A percentile compares a stretch with the other conserved stretches of the same genome.
These are phyloP conservation scores for Penicillium herquei DNA, from an alignment of 495 filamentous ascomycete species.

Conservation along the genomic window DNA sequence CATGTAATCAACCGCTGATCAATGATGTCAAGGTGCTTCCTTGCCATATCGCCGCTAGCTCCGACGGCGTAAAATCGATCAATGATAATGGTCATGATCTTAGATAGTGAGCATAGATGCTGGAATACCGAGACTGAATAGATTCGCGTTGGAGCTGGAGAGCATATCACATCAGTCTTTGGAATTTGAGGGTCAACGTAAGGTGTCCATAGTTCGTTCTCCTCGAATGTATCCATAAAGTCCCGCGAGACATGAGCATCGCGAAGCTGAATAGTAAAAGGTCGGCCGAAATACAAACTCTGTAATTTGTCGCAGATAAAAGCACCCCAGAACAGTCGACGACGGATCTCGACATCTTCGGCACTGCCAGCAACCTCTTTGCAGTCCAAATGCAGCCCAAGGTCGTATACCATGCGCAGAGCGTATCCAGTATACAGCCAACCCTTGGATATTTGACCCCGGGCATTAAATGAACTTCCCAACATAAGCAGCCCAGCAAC, in stretches of 20 bases:
- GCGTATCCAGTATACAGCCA: conserved; percentile 39
- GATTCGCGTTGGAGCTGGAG: background rate
- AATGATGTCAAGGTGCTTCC: background rate
- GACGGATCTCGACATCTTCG: conserved; percentile 34
- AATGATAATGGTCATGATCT: conserved; percentile 25
- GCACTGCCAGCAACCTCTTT: conserved; percentile 7
- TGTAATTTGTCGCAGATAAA: conserved; percentile 39
- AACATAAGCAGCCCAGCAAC: conserved; percentile 24
- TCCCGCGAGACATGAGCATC: conserved; percentile 24
- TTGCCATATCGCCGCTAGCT: conserved; percentile 4
- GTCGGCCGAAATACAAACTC: conserved; percentile 33
- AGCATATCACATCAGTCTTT: background rate
- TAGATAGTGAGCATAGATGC: conserved; percentile 19
- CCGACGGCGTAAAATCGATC: conserved; percentile 22
- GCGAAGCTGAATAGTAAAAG: conserved; percentile 12
- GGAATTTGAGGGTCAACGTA: conserved; percentile 4
- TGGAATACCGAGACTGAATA: conserved; percentile 24
- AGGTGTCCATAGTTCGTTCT: conserved; percentile 26
- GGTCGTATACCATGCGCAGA: conserved; percentile 35
- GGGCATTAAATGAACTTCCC: conserved; percentile 20
- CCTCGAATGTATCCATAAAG: conserved; percentile 30
- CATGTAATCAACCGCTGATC: conserved; percentile 9
- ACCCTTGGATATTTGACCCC: conserved; percentile 20
- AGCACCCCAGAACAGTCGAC: conserved; percentile 40
- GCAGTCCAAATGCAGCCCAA: conserved; percentile 30